phyloP scores from a whole-genome alignment of 2,329 filamentous ascomycete species.

The Sphaceloma murrayae region DNA sequence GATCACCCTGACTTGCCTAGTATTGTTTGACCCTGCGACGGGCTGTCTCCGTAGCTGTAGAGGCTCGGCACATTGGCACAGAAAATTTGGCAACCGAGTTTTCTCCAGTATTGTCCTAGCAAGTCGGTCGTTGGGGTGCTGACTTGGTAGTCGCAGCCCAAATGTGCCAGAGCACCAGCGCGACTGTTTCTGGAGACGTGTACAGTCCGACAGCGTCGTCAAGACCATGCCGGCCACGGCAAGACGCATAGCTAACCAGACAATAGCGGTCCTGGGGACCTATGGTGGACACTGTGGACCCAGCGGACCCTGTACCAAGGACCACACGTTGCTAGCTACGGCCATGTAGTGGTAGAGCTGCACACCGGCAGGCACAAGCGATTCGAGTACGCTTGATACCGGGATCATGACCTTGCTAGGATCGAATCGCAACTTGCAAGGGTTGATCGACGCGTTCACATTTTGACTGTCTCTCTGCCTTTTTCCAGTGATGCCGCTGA shows the following conservation, averaged over 20 bases:
- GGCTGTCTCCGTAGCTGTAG: constrained; percentile 1
- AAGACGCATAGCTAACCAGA: constrained; percentile 5
- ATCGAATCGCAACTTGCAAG: background rate
- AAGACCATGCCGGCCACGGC: constrained; percentile 5
- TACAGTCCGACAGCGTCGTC: background rate
- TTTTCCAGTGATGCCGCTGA: background rate
- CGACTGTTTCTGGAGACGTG: background rate
- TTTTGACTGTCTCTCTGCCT: background rate
- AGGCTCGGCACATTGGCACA: constrained; percentile 2
- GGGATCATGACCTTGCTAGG: constrained; percentile 1
- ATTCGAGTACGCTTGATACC: constrained; percentile 1
- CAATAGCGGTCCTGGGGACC: too few relatives aligned
- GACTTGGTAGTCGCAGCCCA: constrained; percentile 3
- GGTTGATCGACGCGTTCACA: background rate
- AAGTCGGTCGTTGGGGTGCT: constrained; percentile 3
- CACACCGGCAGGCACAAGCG: constrained; percentile 4
- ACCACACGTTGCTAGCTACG: background rate
- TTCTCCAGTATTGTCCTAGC: constrained; percentile 1
- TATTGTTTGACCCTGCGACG: constrained; percentile 6
- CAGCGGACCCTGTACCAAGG: constrained; percentile 3
- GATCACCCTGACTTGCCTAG: too few relatives aligned
- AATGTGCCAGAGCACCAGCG: constrained; percentile 1
- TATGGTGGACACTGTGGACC: background rate
- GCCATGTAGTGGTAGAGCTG: background rate
- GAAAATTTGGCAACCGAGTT: constrained; percentile 6